These are phyloP conservation scores for Ogataea neopini DNA, from an alignment of 805 yeast species.

Conservation along the genomic window DNA sequence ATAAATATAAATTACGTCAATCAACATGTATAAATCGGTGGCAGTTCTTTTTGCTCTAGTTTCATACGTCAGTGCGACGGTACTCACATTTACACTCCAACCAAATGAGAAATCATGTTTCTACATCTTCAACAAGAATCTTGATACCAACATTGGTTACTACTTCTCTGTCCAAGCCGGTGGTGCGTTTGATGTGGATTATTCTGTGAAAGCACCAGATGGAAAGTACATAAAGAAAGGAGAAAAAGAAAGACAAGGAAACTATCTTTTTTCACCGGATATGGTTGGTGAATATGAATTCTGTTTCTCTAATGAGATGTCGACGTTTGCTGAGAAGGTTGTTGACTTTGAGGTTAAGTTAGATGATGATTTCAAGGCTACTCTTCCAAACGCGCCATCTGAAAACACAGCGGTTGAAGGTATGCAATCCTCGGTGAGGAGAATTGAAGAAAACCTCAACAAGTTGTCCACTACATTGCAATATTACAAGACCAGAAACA, in stretches of 20 bases:
- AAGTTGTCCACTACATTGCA: constrained; percentile 60
- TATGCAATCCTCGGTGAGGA: constrained; percentile 54
- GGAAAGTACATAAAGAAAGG: constrained; percentile 54
- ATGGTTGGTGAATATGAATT: constrained; percentile 79
- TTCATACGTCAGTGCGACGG: constrained; percentile 41
- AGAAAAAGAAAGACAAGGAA: constrained; percentile 73
- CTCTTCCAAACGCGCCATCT: constrained; percentile 59
- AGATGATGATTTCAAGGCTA: constrained; percentile 58
- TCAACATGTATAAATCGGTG: constrained; percentile 5
- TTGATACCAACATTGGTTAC: constrained; percentile 63
- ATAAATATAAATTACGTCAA: not conserved
- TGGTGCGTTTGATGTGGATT: constrained; percentile 79
- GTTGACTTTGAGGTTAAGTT: constrained; percentile 77
- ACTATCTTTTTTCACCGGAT: constrained; percentile 68
- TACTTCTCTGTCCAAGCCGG: constrained; percentile 85
- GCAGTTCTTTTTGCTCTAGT: constrained; percentile 3
- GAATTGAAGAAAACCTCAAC: constrained; percentile 61
- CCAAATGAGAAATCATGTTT: constrained; percentile 75
- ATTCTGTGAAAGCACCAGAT: constrained; percentile 58
- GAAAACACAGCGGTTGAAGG: constrained; percentile 56
- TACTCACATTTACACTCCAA: constrained; percentile 72
- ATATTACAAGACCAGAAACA: constrained; percentile 86
- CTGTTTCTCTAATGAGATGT: constrained; percentile 81
- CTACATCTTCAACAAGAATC: constrained; percentile 64
- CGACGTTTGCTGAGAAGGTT: constrained; percentile 77